phyloP scores from a whole-genome alignment of 108 stramenopile species.

The Epipyxis sp. region DNA sequence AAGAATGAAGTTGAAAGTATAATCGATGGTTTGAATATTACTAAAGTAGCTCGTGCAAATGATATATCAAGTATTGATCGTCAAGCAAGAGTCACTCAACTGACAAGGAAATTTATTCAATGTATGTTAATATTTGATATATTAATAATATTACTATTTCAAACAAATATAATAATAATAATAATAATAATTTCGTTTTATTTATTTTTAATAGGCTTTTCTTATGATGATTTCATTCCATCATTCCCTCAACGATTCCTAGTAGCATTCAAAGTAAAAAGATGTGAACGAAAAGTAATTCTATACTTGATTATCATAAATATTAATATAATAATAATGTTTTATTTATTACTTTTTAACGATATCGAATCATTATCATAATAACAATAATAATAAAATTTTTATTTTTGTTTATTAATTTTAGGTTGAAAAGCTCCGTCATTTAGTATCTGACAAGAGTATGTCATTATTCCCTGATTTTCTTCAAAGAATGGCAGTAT shows the following conservation, averaged over 20 bases:
- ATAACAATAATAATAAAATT: neutral
- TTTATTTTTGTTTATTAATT: neutral
- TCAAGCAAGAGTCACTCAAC: no score
- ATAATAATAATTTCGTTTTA: no score
- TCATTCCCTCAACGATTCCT: neutral
- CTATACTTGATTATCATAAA: neutral
- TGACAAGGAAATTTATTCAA: no score
- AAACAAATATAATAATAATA: no score
- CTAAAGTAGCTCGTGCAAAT: no score
- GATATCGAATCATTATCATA: neutral
- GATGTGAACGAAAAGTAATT: neutral
- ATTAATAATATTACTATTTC: no score
- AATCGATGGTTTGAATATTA: no score
- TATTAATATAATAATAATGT: neutral
- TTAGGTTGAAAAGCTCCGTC: constrained; percentile 13
- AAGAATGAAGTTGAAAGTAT: no score
- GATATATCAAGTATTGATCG: no score
- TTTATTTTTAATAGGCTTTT: no score
- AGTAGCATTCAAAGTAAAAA: neutral
- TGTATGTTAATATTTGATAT: no score
- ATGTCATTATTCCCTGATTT: constrained; percentile 90
- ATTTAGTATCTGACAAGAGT: constrained; percentile 41
- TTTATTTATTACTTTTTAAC: neutral
- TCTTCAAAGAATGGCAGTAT: constrained; percentile 71
- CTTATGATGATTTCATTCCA: no score